phyloP scores from a whole-genome alignment of 257 asterid species.

The Verbena officinalis region DNA sequence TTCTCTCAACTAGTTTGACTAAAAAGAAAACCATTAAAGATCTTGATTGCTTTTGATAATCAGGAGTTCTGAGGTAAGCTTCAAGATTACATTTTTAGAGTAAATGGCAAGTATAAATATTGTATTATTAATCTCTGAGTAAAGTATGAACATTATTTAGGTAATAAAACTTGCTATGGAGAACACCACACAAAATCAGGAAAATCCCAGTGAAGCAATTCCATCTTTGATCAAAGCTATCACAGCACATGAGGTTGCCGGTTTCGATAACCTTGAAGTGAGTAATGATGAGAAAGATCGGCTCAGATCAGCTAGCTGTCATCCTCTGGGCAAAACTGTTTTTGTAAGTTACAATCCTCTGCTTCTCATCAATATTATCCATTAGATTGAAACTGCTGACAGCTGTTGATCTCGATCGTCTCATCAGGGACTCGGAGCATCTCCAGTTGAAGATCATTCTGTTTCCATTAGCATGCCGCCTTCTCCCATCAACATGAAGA shows the following conservation, averaged over 20 bases:
- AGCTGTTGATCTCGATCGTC: too few relatives aligned
- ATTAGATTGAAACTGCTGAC: too few relatives aligned
- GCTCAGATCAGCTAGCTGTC: slow-evolving; percentile 13
- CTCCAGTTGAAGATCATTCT: slow-evolving; percentile 35
- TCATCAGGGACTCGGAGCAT: slow-evolving; percentile 41
- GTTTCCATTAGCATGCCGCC: neutral
- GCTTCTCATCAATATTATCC: too few relatives aligned
- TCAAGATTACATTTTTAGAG: neutral
- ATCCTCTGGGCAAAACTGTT: slow-evolving; percentile 9
- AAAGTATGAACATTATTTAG: neutral
- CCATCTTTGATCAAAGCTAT: slow-evolving; percentile 53
- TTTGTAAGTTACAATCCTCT: slow-evolving; percentile 25
- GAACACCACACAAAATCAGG: slow-evolving; percentile 10
- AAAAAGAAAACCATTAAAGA: neutral
- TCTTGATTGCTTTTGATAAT: neutral
- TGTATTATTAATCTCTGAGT: too few relatives aligned
- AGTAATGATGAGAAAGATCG: slow-evolving; percentile 20
- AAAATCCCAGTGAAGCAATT: slow-evolving; percentile 31
- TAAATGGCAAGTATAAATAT: too few relatives aligned
- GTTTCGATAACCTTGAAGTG: slow-evolving; percentile 38
- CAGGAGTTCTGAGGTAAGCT: slow-evolving; percentile 26
- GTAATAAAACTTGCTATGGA: slow-evolving; percentile 41
- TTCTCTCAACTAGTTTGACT: neutral
- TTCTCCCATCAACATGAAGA: slow-evolving; percentile 22
- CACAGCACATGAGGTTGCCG: slow-evolving; percentile 42